Evolutionary conservation across 768 basidiomycete species (phyloP), one percentile per base, ranked within the genome.

Genomic region (Lactarius sanguifluus): DNA sequence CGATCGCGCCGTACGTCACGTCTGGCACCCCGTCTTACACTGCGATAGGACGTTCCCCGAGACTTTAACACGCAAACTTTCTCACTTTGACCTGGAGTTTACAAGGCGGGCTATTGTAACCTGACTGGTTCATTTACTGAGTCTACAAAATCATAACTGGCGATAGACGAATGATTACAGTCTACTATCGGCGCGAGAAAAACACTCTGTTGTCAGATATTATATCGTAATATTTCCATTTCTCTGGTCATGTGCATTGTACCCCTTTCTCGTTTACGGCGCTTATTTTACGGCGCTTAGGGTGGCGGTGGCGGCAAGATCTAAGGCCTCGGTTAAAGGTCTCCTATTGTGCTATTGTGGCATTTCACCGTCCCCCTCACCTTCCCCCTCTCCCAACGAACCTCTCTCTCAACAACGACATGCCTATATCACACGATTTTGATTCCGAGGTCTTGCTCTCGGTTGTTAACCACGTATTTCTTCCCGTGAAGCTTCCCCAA

Each of bases 401-500:
- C 8, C 12, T 36, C 36, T 36, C 36, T 36, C 36, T 20, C 20
- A 20, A 10, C 45, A 30, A 23, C 45, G 10, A 23, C 10, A 57
- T 57, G 56, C 18, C 30, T 30, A 6, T 56, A 18, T 57, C 30
- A 25, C 23, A 12, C 23, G 10, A 50, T 57, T 34, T 32, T 13
- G 25, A 55, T 30, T 55, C 54, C 5, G 28, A 25, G 25, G 55
- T 57, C 34, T 57, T 57, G 18, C 28, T 36, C 41, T 61, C 64
- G 3, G 30, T 68, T 20, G 16, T 59, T 3, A 9, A 59, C 13
- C 63, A 68, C 16, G 43, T 68, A 18, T 68, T 64, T 54, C 18
- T 68, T 15, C 64, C 64, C 13, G 59, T 59, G 2, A 60, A 64
- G 30, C 66, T 68, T 55, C 66, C 67, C 3, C 64, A 68, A 25